Percentiles rank a stretch among this genome's conserved stretches.
These are phyloP conservation scores for Solanum sejunctum DNA, from an alignment of 257 asterid genomes.

Conservation along the genomic window DNA sequence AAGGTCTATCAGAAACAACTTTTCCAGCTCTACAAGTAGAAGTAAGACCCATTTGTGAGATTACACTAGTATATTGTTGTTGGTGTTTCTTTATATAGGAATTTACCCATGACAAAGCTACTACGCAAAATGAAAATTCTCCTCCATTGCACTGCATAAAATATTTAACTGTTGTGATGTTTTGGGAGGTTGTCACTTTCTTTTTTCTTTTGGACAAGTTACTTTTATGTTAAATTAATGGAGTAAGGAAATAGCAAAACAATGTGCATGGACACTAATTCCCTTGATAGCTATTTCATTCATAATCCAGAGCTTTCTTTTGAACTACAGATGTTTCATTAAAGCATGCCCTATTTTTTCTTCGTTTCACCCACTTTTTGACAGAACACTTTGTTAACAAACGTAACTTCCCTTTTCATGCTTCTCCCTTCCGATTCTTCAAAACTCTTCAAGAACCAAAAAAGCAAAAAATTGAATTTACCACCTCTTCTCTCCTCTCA, in stretches of 20 bases:
- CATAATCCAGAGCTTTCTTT: background rate
- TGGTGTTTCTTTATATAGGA: background rate
- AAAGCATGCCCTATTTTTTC: background rate
- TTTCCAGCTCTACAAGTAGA: background rate
- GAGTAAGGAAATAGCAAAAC: background rate
- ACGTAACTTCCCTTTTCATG: background rate
- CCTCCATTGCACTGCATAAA: background rate
- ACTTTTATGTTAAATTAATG: background rate
- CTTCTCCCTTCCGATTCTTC: background rate
- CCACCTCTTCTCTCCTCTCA: background rate
- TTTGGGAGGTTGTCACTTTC: background rate
- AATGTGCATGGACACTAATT: background rate
- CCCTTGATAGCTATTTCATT: background rate
- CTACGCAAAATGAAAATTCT: background rate
- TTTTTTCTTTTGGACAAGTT: background rate
- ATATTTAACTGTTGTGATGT: background rate
- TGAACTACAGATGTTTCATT: background rate
- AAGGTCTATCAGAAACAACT: background rate
- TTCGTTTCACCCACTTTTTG: background rate
- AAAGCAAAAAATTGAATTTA: background rate
- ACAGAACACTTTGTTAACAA: background rate
- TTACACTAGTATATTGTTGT: background rate
- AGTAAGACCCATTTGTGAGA: background rate
- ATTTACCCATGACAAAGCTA: background rate
- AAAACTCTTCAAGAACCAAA: background rate